Evolutionary conservation across 345 rosid genomes (phyloP).

Genomic region (Citrus sinensis): DNA sequence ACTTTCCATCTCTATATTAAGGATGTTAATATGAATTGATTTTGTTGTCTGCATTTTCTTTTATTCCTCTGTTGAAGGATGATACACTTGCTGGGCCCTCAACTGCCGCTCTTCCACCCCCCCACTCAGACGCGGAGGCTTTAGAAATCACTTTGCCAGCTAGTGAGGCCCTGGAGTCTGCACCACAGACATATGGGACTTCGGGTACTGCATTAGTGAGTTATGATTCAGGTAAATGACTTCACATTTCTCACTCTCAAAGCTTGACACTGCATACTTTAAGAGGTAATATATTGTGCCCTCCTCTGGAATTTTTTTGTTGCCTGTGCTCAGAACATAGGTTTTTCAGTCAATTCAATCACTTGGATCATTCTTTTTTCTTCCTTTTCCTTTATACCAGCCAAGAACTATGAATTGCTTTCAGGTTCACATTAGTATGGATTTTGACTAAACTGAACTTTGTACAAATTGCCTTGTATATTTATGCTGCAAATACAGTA

Average conservation of each 20-base stretch:
- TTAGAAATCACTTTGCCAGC: neutral
- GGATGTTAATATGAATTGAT: neutral
- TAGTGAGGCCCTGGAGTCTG: neutral
- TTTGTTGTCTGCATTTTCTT: neutral
- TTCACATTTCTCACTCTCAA: neutral
- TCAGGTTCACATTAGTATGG: neutral
- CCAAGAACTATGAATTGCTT: neutral
- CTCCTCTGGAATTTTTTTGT: too few species aligned
- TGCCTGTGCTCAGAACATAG: neutral
- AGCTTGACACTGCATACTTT: neutral
- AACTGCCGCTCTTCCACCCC: neutral
- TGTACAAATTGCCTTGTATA: neutral
- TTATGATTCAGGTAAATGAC: slow-evolving; percentile 15
- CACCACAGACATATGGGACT: neutral
- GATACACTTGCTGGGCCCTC: slow-evolving; percentile 13
- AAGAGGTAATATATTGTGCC: neutral
- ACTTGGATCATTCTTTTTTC: neutral
- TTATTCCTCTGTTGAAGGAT: neutral
- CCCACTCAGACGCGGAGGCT: neutral
- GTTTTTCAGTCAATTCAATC: neutral
- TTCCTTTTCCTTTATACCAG: neutral
- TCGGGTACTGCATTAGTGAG: neutral
- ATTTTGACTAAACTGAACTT: neutral
- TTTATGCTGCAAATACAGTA: neutral
- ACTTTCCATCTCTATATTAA: neutral